phyloP scores from a whole-genome alignment of 345 rosid genomes.

The Ceriops tagal region DNA sequence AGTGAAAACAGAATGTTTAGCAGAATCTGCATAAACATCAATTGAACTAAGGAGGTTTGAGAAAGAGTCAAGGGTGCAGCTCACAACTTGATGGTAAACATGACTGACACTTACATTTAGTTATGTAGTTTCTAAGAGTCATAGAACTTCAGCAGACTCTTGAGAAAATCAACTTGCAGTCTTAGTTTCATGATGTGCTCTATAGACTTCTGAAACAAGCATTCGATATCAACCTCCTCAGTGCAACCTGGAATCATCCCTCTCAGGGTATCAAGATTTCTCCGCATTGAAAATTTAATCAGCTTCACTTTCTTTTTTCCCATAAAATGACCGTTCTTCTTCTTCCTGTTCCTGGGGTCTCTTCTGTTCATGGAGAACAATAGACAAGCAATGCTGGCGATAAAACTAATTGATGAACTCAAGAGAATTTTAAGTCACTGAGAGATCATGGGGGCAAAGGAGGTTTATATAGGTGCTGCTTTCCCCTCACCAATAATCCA shows the following conservation, averaged over 20 bases:
- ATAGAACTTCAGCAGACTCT: constrained; percentile 30
- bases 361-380: constrained; percentile 16
- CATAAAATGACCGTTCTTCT: constrained; percentile 12
- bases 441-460: background rate
- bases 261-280: constrained; percentile 36
- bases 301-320: constrained; percentile 32
- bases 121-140: constrained; percentile 12
- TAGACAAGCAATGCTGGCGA: no score
- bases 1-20: no score
- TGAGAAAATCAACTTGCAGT: constrained; percentile 40
- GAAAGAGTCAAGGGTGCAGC: background rate
- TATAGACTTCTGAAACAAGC: constrained; percentile 46
- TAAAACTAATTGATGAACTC: background rate
- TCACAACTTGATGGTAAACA: background rate
- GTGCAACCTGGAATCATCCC: constrained; percentile 44
- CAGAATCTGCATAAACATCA: background rate
- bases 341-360: constrained; percentile 10
- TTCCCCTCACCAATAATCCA: background rate
- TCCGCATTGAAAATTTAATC: constrained; percentile 18
- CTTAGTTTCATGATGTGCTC: constrained; percentile 41
- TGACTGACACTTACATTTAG: background rate
- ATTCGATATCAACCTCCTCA: constrained; percentile 37
- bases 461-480: background rate
- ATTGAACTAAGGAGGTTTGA: background rate
- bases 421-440: background rate